Evolutionary conservation across 495 filamentous ascomycete genomes (phyloP), one percentile per base, ranked within the genome.

Genomic region (Amphirosellinia nigrospora): DNA sequence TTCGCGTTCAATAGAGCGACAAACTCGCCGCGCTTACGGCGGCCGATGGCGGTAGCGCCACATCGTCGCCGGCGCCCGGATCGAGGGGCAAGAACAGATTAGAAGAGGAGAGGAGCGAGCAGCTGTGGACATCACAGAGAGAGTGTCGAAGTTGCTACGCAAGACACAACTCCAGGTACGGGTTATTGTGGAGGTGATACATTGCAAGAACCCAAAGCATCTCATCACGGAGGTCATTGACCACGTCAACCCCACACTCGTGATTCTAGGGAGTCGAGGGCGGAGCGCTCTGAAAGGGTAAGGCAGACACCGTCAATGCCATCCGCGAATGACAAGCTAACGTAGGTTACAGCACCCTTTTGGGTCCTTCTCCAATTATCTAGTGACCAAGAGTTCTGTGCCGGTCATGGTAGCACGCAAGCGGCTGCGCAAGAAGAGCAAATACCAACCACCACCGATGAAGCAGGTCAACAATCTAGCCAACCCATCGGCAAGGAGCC

Each of bases 341-440:
- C n/a, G 19, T n/a, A 61, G 64, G 9, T 3, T 7, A 56, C 45
- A 78, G 76, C 43, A 78, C 76, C 21, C 75, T 99, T 38, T 86
- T 98, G 21, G 96, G 21, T 97, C 94, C 3, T 98, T 99, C 79
- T 95, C 92, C 65, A 98, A 97, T 77, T 99, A 99, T 77, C 86
- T 99, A 13, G 93, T 99, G 32, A 94, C 93, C 52, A 97, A 98
- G 81, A 94, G 92, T 62, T 96, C 93, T 8, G 94, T 97, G n/a
- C 96, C 96, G 0, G 94, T 96, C 34, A 96, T 97, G 94, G 92
- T 96, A 23, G 94, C 93, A 3, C 86, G 93, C 32, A 94, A 93
- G 83, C 90, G 91, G 68, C 82, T 94, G 62, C 87, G 90, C 61
- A 92, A 93, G 74, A 88, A 93, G 74, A 87, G 85, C 70, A 93